Evolutionary conservation across 768 basidiomycete genomes (phyloP).

Genomic region (Macrolepiota dolichaula): DNA sequence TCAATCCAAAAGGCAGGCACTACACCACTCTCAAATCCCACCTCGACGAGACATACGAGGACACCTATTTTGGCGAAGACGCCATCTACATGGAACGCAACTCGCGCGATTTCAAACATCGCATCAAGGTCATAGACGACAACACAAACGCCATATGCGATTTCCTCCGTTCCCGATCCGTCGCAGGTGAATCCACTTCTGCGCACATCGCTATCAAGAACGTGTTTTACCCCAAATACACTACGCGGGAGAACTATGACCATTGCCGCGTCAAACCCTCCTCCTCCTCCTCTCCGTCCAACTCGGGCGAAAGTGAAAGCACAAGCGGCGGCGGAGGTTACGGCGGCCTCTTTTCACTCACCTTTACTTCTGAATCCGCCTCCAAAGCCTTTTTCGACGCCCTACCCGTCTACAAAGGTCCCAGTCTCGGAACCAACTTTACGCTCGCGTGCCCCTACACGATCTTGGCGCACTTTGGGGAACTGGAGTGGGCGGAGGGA

Average conservation of each 20-base stretch:
- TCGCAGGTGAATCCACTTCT: constrained; percentile 28
- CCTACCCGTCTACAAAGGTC: constrained; percentile 83
- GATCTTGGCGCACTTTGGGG: constrained; percentile 84
- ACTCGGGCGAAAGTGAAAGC: too few relatives aligned
- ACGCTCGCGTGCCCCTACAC: constrained; percentile 94
- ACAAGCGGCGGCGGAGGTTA: constrained; percentile 53
- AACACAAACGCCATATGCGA: constrained; percentile 85
- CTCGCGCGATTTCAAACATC: constrained; percentile 84
- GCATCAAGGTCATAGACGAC: constrained; percentile 71
- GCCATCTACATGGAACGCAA: constrained; percentile 98
- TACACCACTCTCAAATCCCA: constrained; percentile 64
- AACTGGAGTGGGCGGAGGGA: constrained; percentile 87
- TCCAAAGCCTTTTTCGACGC: constrained; percentile 83
- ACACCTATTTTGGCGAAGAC: constrained; percentile 86
- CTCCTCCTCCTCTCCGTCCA: constrained; percentile 30
- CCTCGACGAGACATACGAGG: constrained; percentile 65
- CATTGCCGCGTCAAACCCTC: constrained; percentile 52
- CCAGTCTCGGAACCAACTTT: constrained; percentile 92
- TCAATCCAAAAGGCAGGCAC: constrained; percentile 76
- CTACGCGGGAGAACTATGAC: constrained; percentile 68
- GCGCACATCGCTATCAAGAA: constrained; percentile 60
- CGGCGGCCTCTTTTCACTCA: constrained; percentile 86
- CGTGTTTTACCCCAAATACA: constrained; percentile 89
- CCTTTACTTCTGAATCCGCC: constrained; percentile 68
- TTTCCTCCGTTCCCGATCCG: constrained; percentile 61